phyloP scores from a whole-genome alignment of 1,284 basidiomycete genomes.

The Ganoderma lingzhi region DNA sequence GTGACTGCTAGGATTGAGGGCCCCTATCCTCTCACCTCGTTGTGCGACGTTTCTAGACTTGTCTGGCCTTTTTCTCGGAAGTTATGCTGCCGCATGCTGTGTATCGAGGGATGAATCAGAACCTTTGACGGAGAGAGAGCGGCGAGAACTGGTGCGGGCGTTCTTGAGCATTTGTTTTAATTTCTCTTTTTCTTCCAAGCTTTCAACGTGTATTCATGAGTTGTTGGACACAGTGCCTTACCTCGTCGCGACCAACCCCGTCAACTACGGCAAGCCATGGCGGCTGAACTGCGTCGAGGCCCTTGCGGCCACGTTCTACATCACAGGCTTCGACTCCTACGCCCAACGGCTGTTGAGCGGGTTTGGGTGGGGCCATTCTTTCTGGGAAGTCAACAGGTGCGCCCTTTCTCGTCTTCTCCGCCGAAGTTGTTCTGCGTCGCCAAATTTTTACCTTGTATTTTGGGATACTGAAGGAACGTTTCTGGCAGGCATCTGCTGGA shows the following conservation, averaged over 20 bases:
- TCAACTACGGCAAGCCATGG: slow-evolving; percentile 97
- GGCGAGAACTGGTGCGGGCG: neutral
- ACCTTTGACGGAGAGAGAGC: neutral
- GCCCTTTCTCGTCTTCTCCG: slow-evolving; percentile 31
- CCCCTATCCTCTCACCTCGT: no score
- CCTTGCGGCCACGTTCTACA: slow-evolving; percentile 91
- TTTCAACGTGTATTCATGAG: neutral
- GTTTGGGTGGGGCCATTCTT: slow-evolving; percentile 91
- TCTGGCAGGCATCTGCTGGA: slow-evolving; percentile 51
- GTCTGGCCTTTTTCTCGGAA: no score
- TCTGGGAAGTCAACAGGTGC: slow-evolving; percentile 85
- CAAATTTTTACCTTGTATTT: neutral
- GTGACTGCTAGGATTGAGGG: no score
- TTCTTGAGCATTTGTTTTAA: neutral
- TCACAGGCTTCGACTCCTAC: slow-evolving; percentile 85
- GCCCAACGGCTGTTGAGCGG: slow-evolving; percentile 79
- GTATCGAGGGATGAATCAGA: neutral
- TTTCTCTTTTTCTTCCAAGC: no score
- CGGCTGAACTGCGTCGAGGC: slow-evolving; percentile 92
- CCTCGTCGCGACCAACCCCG: slow-evolving; percentile 91
- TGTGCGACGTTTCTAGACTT: no score
- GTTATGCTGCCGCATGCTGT: no score
- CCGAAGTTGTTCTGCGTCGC: neutral
- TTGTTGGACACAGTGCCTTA: slow-evolving; percentile 78
- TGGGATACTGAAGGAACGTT: slow-evolving; percentile 1